Base-by-base conservation (phyloP, 495 filamentous ascomycete species). In the Hyphodiscus hymeniophilus region DNA sequence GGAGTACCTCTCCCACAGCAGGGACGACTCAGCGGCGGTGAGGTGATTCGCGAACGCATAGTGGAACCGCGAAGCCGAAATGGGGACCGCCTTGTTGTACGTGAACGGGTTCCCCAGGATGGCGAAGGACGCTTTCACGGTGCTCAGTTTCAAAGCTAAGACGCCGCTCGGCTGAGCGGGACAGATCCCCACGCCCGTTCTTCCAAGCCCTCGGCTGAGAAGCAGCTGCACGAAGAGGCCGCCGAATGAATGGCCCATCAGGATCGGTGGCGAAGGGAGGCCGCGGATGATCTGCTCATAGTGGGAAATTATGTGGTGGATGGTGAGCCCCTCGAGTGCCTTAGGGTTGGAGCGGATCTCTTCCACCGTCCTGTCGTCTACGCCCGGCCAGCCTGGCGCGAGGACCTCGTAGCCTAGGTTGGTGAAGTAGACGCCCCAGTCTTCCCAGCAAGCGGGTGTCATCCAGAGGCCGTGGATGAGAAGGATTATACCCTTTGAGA, bases 401-500 rank as follows among this genome's bases (percentile, higher is more conserved):
- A 58, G 20, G 21, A 50, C 55, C 2, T 23, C 34, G 43, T 54
- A 55, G 24, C 55, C 51, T n/a, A 38, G 28, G 33, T 20, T 40
- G 4, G 23, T 40, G 38, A 47, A 51, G 40, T 42, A 39, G 18
- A 39, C 10, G n/a, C 50, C 43, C 55, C 51, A 58, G 22, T 58
- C 34, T 46, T 59, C 56, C 52, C 56, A 59, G 39, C 48, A 52
- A 23, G 45, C 23, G 1, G 52, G 47, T 6, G 52, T 59, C 56
- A 59, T 59, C 55, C 55, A 55, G 15, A 55, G 55, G 3, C 55
- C 55, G 32, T 58, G 51, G 43, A 58, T 55, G 26, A 58, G 48
- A 10, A 58, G 17, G 38, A 52, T 44, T 6, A 47, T 55, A 30
- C 32, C 38, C 28, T 55, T 49, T 42, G 42, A 21, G 31, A 34